These are phyloP conservation scores for Mortierella sp. DNA, from an alignment of 371 early-diverging fungal genomes.

Conservation along the genomic window DNA sequence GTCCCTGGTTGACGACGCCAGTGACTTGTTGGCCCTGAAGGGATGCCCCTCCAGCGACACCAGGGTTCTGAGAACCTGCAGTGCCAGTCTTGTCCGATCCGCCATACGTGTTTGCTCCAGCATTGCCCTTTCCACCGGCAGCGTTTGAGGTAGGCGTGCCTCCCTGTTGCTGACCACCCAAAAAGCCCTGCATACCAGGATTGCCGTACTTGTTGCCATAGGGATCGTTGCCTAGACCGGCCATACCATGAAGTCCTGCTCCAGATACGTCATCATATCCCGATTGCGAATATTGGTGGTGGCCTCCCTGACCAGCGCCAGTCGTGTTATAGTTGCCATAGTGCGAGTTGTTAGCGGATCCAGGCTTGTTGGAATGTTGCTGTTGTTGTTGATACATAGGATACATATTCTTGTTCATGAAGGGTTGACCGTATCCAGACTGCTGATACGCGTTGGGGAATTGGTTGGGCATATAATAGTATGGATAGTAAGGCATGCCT, in stretches of 20 bases:
- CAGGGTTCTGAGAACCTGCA: conserved; percentile 25
- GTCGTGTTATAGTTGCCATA: conserved; percentile 44
- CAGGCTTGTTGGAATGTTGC: conserved; percentile 47
- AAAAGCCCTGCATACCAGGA: conserved; percentile 42
- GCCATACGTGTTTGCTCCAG: conserved; percentile 27
- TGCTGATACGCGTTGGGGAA: conserved; percentile 74
- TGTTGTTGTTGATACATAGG: conserved; percentile 70
- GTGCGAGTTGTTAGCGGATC: conserved; percentile 43
- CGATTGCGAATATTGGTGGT: conserved; percentile 46
- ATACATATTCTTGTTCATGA: conserved; percentile 86
- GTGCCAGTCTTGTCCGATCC: conserved; percentile 25
- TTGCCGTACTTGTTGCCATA: conserved; percentile 30
- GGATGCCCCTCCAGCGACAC: conserved; percentile 25
- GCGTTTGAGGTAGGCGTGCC: conserved; percentile 25
- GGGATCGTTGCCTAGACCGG: conserved; percentile 32
- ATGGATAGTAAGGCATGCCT: conserved; percentile 73
- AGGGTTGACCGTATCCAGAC: conserved; percentile 84
- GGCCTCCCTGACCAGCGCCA: conserved; percentile 38
- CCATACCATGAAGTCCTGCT: conserved; percentile 44
- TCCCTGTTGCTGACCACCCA: conserved; percentile 37
- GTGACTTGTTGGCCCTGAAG: conserved; percentile 40
- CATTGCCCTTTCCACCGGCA: conserved; percentile 18
- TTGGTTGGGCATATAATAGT: conserved; percentile 84
- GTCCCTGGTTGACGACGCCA: conserved; percentile 23
- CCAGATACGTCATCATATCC: conserved; percentile 51